These are phyloP conservation scores for Daldinia concentrica DNA, from an alignment of 495 filamentous ascomycete species.

Conservation along the genomic window DNA sequence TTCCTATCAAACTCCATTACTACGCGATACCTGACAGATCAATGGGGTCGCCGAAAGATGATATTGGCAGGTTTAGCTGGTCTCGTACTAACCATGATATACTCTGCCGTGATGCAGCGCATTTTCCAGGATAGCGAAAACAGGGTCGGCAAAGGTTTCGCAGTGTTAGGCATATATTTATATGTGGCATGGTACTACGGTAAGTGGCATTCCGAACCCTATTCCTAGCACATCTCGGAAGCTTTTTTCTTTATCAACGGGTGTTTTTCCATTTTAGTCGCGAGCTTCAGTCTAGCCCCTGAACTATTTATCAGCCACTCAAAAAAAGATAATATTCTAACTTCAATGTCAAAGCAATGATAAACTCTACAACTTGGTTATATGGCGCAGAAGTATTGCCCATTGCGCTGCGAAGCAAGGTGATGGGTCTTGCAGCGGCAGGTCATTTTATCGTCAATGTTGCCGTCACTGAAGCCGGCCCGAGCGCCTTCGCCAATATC, in stretches of 20 bases:
- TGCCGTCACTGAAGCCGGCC: slow-evolving; percentile 66
- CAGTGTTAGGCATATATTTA: slow-evolving; percentile 67
- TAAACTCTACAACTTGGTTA: slow-evolving; percentile 69
- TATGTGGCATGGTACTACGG: slow-evolving; percentile 67
- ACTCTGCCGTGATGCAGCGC: slow-evolving; percentile 67
- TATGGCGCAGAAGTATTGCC: slow-evolving; percentile 69
- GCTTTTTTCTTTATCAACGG: too few species aligned
- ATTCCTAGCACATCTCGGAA: background rate
- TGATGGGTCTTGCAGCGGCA: slow-evolving; percentile 67
- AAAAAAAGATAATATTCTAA: too few species aligned
- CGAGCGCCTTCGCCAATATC: slow-evolving; percentile 67
- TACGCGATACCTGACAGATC: slow-evolving; percentile 64
- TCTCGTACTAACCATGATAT: slow-evolving; percentile 65
- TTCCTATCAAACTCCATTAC: slow-evolving; percentile 64
- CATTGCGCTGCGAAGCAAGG: slow-evolving; percentile 64
- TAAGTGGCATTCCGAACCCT: slow-evolving; percentile 33
- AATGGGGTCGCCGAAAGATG: slow-evolving; percentile 71
- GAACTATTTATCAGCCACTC: background rate
- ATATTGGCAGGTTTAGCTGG: slow-evolving; percentile 60
- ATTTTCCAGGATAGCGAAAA: slow-evolving; percentile 66
- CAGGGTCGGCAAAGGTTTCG: slow-evolving; percentile 66
- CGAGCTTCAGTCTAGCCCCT: background rate
- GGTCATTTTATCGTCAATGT: slow-evolving; percentile 69
- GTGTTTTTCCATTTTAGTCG: background rate
- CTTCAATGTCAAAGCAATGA: slow-evolving; percentile 22